Percentiles rank a stretch among this genome's conserved stretches.
phyloP scores from a whole-genome alignment of 2,329 filamentous ascomycete genomes.

The Paraphoma sp. region DNA sequence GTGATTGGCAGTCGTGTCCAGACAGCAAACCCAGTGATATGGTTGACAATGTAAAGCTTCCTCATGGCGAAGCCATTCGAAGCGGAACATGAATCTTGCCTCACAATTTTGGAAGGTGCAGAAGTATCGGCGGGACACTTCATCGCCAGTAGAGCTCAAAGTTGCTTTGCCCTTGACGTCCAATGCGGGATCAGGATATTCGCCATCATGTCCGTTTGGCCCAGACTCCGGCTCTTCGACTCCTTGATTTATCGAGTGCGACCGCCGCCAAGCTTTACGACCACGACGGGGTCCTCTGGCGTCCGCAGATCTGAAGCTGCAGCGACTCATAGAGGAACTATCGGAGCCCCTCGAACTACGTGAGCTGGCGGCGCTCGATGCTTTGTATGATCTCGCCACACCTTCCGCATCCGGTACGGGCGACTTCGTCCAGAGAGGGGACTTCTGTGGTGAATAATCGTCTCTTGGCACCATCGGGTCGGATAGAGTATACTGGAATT shows the following conservation, averaged over 20 bases:
- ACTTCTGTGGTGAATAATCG: no score
- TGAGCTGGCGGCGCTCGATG: no score
- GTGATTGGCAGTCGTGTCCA: background rate
- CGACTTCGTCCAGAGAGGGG: no score
- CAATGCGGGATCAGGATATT: background rate
- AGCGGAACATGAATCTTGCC: background rate
- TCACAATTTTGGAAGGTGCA: background rate
- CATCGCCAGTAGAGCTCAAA: no score
- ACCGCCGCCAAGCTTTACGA: background rate
- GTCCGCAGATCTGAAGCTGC: background rate
- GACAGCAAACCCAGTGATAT: constrained; percentile 2
- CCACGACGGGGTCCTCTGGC: background rate
- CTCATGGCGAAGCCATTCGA: constrained; percentile 2
- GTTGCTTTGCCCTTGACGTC: background rate
- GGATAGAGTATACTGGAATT: no score
- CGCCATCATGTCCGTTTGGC: no score
- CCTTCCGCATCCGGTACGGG: no score
- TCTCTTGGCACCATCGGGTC: no score
- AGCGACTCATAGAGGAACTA: background rate
- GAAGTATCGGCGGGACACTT: background rate
- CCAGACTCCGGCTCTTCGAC: no score
- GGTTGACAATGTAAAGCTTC: constrained; percentile 1
- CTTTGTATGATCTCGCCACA: no score
- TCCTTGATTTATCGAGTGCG: background rate
- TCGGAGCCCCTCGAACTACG: background rate